These are phyloP conservation scores for Phytophthora melonis DNA, from an alignment of 352 stramenopile genomes.

Conservation along the genomic window DNA sequence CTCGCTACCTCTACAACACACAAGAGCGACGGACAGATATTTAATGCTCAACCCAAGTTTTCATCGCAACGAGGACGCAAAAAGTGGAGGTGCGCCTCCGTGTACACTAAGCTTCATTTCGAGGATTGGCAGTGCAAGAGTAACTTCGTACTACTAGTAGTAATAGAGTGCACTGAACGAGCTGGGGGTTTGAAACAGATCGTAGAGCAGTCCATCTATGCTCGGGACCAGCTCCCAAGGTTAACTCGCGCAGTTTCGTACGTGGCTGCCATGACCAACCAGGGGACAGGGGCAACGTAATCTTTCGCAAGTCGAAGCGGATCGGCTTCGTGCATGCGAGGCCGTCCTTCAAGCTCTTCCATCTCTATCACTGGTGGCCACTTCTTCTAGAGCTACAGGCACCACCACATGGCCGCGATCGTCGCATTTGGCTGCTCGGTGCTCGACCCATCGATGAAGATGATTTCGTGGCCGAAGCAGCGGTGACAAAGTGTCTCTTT, in stretches of 20 bases:
- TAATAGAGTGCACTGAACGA: neutral
- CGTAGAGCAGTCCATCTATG: no score
- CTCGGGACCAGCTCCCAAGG: no score
- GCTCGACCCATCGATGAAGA: neutral
- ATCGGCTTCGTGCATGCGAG: neutral
- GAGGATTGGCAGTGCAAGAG: neutral
- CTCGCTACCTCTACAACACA: constrained; percentile 64
- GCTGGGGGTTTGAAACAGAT: neutral
- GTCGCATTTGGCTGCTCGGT: neutral
- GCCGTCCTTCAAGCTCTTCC: neutral
- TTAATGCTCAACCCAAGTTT: constrained; percentile 32
- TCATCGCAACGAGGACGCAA: neutral
- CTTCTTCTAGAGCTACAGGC: no score
- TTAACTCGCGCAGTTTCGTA: no score
- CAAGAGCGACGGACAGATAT: constrained; percentile 75
- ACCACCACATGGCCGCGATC: neutral
- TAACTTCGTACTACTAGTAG: neutral
- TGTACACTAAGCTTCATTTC: neutral
- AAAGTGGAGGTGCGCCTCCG: neutral
- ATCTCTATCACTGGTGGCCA: no score
- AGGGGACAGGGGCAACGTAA: neutral
- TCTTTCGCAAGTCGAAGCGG: neutral
- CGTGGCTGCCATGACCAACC: neutral
- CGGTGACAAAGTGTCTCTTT: neutral
- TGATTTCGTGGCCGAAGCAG: neutral